Evolutionary conservation across 805 yeast species (phyloP).

Genomic region (Saccharomycopsis babjevae): DNA sequence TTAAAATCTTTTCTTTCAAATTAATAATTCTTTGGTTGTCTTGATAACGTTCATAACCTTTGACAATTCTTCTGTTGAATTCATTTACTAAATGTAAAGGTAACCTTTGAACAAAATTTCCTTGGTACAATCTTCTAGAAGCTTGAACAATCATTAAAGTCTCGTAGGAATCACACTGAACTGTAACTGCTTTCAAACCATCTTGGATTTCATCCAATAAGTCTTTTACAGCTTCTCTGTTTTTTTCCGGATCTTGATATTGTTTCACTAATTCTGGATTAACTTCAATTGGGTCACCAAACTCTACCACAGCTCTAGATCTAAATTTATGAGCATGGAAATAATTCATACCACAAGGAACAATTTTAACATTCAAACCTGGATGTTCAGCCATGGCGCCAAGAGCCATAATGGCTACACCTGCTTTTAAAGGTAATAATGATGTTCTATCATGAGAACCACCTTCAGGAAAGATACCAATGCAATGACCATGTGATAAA

Average conservation of each 20-base stretch:
- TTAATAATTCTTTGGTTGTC: constrained; percentile 59
- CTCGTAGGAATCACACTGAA: constrained; percentile 89
- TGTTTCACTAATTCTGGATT: constrained; percentile 46
- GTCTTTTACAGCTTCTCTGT: constrained; percentile 65
- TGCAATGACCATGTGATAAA: constrained; percentile 64
- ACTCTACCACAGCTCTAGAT: constrained; percentile 89
- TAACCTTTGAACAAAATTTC: constrained; percentile 43
- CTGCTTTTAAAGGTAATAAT: constrained; percentile 85
- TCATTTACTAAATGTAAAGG: constrained; percentile 77
- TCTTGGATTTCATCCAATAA: constrained; percentile 63
- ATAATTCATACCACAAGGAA: constrained; percentile 94
- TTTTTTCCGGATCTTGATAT: constrained; percentile 51
- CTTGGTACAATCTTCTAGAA: constrained; percentile 77
- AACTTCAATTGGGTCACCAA: constrained; percentile 77
- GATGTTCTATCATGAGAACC: constrained; percentile 95
- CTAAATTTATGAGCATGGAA: constrained; percentile 91
- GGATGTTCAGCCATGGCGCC: constrained; percentile 83
- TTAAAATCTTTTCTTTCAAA: constrained; percentile 51
- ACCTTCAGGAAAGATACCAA: constrained; percentile 95
- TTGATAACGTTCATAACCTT: constrained; percentile 69
- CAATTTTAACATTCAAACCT: constrained; percentile 65
- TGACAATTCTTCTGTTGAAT: constrained; percentile 77
- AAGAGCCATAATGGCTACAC: constrained; percentile 95
- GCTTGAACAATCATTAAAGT: constrained; percentile 92
- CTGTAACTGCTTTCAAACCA: constrained; percentile 78